Evolutionary conservation across 352 stramenopile genomes (phyloP).

Genomic region (Pythium dissimile): DNA sequence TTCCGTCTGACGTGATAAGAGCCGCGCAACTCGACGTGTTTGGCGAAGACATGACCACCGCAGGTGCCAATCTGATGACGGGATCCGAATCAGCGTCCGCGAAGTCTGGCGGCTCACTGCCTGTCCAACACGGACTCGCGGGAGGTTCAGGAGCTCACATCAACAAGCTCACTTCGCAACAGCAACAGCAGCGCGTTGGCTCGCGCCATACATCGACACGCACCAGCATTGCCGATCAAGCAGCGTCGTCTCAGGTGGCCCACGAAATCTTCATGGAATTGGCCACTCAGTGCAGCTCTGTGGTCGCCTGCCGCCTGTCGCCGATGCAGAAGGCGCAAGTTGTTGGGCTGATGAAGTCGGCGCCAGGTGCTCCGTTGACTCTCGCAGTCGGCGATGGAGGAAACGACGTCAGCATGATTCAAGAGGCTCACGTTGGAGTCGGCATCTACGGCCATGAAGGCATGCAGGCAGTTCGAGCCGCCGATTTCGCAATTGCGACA

Average conservation of each 20-base stretch:
- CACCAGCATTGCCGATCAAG: conserved; percentile 26
- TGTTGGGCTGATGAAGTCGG: conserved; percentile 92
- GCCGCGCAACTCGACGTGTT: conserved; percentile 23
- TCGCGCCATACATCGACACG: conserved; percentile 43
- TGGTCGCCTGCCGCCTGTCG: conserved; percentile 85
- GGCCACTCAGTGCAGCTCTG: conserved; percentile 77
- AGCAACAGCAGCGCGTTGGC: conserved; percentile 16
- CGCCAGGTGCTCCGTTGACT: conserved; percentile 71
- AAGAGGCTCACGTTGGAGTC: conserved; percentile 98
- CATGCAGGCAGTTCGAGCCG: conserved; percentile 83
- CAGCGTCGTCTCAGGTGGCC: conserved; percentile 23
- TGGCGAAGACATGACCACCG: conserved; percentile 22
- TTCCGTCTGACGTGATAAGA: conserved; percentile 14
- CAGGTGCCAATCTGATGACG: conserved; percentile 2
- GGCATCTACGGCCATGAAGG: conserved; percentile 98
- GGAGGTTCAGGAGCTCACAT: not conserved
- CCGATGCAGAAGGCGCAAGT: conserved; percentile 92
- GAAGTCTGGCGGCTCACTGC: conserved; percentile 46
- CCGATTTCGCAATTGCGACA: conserved; percentile 83
- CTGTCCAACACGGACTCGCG: not conserved
- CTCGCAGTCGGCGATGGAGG: conserved; percentile 98
- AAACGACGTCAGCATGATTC: conserved; percentile 99
- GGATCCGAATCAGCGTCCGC: conserved; percentile 38
- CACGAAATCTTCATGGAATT: conserved; percentile 82
- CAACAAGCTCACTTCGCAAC: not conserved